phyloP scores from a whole-genome alignment of 495 filamentous ascomycete species.

The Ramalina peruviana region DNA sequence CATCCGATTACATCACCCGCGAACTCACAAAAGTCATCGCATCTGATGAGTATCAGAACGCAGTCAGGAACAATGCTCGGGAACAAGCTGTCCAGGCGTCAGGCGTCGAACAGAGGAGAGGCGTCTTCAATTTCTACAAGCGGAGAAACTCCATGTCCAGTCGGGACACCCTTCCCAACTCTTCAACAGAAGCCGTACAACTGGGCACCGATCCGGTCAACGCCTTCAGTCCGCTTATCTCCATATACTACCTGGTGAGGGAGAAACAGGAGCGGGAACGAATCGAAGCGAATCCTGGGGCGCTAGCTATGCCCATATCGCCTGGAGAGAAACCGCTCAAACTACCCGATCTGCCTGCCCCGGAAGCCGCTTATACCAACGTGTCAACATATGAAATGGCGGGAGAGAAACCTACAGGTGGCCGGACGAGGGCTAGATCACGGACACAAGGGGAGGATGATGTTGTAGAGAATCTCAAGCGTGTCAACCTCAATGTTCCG shows the following conservation, averaged over 20 bases:
- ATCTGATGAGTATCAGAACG: slow-evolving; percentile 82
- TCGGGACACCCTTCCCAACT: slow-evolving; percentile 74
- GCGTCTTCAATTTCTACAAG: slow-evolving; percentile 96
- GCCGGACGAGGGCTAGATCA: slow-evolving; percentile 69
- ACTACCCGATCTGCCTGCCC: slow-evolving; percentile 62
- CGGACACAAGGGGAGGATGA: slow-evolving; percentile 96
- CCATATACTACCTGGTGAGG: slow-evolving; percentile 88
- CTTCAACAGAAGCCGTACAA: slow-evolving; percentile 70
- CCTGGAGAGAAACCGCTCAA: slow-evolving; percentile 47
- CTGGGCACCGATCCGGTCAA: slow-evolving; percentile 81
- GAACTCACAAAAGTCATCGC: slow-evolving; percentile 75
- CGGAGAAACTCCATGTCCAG: slow-evolving; percentile 77
- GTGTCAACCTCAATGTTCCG: slow-evolving; percentile 44
- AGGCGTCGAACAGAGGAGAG: slow-evolving; percentile 67
- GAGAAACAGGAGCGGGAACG: slow-evolving; percentile 85
- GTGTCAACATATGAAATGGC: slow-evolving; percentile 64
- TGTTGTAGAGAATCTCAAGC: slow-evolving; percentile 59
- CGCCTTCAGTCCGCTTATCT: slow-evolving; percentile 83
- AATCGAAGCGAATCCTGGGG: slow-evolving; percentile 46
- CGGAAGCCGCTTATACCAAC: slow-evolving; percentile 87
- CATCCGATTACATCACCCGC: slow-evolving; percentile 62
- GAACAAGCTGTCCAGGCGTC: slow-evolving; percentile 48
- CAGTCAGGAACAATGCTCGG: slow-evolving; percentile 52
- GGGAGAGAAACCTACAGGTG: slow-evolving; percentile 65
- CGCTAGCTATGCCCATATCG: slow-evolving; percentile 37